These are phyloP conservation scores for Fusarium neocosmosporiellum DNA, from an alignment of 2,329 filamentous ascomycete genomes.

Conservation along the genomic window DNA sequence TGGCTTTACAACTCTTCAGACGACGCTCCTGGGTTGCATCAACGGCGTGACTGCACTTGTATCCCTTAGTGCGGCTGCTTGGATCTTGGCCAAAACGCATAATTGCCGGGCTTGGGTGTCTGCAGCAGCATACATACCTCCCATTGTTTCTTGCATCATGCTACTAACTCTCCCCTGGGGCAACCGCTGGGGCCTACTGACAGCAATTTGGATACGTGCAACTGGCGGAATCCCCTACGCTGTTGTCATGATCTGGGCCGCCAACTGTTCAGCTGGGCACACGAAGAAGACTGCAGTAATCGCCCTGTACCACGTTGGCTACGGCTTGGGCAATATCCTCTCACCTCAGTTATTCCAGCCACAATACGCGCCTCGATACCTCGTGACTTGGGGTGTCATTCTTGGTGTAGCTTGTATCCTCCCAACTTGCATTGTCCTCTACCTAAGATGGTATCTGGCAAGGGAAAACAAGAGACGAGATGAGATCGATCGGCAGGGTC, in stretches of 20 bases:
- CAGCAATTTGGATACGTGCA: conserved; percentile 3
- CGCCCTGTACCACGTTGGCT: neutral
- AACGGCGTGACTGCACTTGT: neutral
- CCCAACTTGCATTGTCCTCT: neutral
- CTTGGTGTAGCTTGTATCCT: neutral
- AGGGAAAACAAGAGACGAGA: neutral
- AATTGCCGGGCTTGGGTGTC: neutral
- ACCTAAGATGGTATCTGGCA: neutral
- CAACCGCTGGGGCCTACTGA: neutral
- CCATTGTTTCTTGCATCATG: neutral
- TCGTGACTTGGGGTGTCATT: neutral
- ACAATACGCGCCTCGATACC: neutral
- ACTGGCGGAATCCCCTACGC: neutral
- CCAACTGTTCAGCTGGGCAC: neutral
- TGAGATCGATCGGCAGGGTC: neutral
- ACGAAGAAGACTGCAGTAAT: neutral
- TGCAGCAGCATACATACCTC: neutral
- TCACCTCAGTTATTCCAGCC: neutral
- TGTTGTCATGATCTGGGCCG: conserved; percentile 2
- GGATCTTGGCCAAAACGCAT: neutral
- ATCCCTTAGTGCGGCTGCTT: neutral
- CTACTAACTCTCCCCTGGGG: neutral
- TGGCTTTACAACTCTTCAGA: conserved; percentile 53
- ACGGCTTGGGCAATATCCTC: neutral
- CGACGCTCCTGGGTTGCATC: conserved; percentile 41